Percentiles rank a stretch among this genome's conserved stretches.
Conservation (phyloP, 1,284 basidiomycete species). For the Moniliophthora roreri region DNA sequence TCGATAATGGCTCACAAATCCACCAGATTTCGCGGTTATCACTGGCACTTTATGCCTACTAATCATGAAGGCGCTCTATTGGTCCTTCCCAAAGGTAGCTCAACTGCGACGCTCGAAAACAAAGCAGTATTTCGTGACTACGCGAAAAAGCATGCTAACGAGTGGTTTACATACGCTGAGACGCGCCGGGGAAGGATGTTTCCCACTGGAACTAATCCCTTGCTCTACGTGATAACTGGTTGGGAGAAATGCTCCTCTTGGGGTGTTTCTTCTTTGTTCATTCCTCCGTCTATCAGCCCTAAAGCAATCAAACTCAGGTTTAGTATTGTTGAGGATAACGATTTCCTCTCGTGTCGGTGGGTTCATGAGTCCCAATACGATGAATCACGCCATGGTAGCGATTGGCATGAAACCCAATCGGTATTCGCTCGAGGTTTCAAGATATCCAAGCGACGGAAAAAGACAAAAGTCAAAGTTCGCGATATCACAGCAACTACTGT, state of each 20-base stretch:
- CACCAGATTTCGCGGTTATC: neutral
- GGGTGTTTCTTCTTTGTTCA: constrained; percentile 5
- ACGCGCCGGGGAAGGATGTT: constrained; percentile 1
- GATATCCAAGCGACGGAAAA: no score
- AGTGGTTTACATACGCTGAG: constrained; percentile 12
- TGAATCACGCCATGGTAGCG: no score
- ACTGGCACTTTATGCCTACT: constrained; percentile 3
- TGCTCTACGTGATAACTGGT: constrained; percentile 14
- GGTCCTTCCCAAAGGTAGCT: constrained; percentile 11
- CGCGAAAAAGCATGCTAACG: constrained; percentile 5
- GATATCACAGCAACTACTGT: no score
- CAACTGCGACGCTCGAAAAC: constrained; percentile 2
- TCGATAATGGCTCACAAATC: neutral
- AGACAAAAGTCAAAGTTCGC: no score
- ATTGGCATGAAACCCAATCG: no score
- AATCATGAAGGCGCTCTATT: constrained; percentile 10
- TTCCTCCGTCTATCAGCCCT: no score
- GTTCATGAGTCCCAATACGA: no score
- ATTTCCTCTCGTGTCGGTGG: no score
- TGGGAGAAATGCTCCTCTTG: constrained; percentile 12
- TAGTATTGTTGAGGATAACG: no score
- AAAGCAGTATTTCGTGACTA: constrained; percentile 6
- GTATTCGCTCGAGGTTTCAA: no score
- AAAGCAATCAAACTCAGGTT: no score
- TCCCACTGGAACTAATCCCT: no score